Base-by-base conservation (phyloP, 805 yeast genomes). In the Millerozyma acaciae region DNA sequence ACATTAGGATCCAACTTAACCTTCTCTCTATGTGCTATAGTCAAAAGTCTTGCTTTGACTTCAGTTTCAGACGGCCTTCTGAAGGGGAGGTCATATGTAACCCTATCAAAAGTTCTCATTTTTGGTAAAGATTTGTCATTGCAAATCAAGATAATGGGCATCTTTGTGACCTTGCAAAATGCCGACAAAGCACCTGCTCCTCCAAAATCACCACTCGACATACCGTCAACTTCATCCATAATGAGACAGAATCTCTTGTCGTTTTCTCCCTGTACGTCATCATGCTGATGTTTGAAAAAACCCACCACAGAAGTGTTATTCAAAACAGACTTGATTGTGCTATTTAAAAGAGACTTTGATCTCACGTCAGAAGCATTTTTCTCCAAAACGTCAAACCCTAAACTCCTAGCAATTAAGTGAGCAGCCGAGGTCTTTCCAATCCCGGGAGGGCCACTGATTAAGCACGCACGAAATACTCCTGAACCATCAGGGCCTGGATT, bases 211-310 rank as follows among this genome's bases (percentile, higher is more conserved):
- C 99, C 99, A 52, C 94, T 88, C 25, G 96, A 86, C 97, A 93
- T 93, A 47, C 99, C 99, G 57, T 93, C 99, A 19, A 93, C 97
- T 64, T 93, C 99, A 62, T 93, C 99, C 97, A 93, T 88, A 42
- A 93, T 83, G 29, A 93, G 69, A 35, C 88, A 86, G 47, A 90
- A 79, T 39, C 75, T 79, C 33, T 73, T 70, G 30, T 73, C 67
- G 44, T 76, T 73, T 2, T 24, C 47, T 16, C 20, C 43, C 40
- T 26, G 40, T 32, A 55, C 50, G 7, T 46, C 48, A 15, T 57
- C 60, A 19, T 56, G 51, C 14, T 57, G 48, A 34, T 72, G 64
- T 43, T 58, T 59, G 61, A 86, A 81, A 52, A 65, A 86, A 0
- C 96, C 95, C 33, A 77, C 76, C 10, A 93, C 80, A 1, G 97